Conservation (phyloP, 345 rosid genomes). For the Eucalyptus pauciflora region DNA sequence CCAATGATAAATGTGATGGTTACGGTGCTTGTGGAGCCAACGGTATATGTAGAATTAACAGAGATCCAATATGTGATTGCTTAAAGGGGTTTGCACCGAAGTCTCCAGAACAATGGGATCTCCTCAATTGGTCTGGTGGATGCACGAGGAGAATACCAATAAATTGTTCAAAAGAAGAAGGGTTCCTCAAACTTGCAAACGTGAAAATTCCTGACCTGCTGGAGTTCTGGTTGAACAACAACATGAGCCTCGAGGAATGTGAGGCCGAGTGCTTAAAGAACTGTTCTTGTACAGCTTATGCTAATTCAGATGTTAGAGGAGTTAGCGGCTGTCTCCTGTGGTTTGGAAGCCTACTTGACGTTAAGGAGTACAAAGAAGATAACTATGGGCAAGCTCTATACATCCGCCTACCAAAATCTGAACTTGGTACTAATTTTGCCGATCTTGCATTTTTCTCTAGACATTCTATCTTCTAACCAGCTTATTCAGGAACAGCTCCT, state of each 20-base stretch:
- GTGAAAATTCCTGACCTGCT: conserved; percentile 3
- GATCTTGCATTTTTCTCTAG: neutral
- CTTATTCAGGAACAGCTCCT: neutral
- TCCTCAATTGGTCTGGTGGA: conserved; percentile 5
- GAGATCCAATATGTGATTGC: conserved; percentile 1
- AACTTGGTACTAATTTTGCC: neutral
- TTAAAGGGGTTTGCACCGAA: conserved; percentile 13
- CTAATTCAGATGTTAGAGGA: conserved; percentile 1
- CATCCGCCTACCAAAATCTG: neutral
- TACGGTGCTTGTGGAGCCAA: neutral
- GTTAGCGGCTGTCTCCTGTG: conserved; percentile 18
- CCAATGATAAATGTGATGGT: neutral
- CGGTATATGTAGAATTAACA: neutral
- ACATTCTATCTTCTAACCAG: neutral
- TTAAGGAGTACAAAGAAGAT: neutral
- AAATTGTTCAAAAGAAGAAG: neutral
- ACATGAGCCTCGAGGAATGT: conserved; percentile 1
- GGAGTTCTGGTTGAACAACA: conserved; percentile 11
- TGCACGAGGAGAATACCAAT: neutral
- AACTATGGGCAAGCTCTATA: neutral
- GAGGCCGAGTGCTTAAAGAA: neutral
- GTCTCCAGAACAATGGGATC: conserved; percentile 4
- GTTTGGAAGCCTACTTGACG: neutral
- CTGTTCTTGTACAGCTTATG: conserved; percentile 23
- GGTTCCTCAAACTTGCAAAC: neutral